These are phyloP conservation scores for Crucibulum laeve DNA, from an alignment of 768 basidiomycete species.

Conservation along the genomic window DNA sequence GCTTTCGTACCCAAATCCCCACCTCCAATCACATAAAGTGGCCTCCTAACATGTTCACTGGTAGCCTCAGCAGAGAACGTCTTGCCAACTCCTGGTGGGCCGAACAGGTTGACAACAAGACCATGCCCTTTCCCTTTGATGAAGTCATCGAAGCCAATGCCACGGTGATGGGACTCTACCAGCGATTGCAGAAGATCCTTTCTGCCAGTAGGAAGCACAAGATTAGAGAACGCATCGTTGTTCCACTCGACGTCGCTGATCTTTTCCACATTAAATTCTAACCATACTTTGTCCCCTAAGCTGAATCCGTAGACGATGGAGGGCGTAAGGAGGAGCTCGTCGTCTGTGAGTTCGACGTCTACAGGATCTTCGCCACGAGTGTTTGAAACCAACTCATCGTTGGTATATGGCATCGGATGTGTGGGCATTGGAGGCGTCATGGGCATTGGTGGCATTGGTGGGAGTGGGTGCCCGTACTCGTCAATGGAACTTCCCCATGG, in stretches of 20 bases:
- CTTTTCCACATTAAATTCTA: constrained; percentile 57
- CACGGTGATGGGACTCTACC: constrained; percentile 52
- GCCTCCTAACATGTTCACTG: constrained; percentile 48
- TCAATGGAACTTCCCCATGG: too few species aligned
- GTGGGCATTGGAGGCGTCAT: constrained; percentile 15
- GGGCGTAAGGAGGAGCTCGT: constrained; percentile 51
- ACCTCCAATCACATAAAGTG: constrained; percentile 50
- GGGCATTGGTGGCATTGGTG: constrained; percentile 2
- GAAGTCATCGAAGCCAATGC: constrained; percentile 53
- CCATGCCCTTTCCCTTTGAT: constrained; percentile 65
- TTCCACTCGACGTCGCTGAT: constrained; percentile 54
- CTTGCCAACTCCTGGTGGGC: constrained; percentile 61
- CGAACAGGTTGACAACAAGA: constrained; percentile 51
- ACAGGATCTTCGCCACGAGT: constrained; percentile 15
- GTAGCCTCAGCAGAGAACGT: constrained; percentile 60
- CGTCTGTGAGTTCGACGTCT: constrained; percentile 38
- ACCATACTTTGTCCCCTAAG: constrained; percentile 53
- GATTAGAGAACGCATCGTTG: constrained; percentile 50
- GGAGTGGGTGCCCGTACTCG: constrained; percentile 5
- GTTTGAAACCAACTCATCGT: constrained; percentile 9
- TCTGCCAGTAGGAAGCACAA: constrained; percentile 50
- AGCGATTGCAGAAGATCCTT: constrained; percentile 53
- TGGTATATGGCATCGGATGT: constrained; percentile 14
- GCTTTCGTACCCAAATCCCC: constrained; percentile 51
- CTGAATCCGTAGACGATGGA: constrained; percentile 62